Evolutionary conservation across 2,329 filamentous ascomycete species (phyloP).

Genomic region (Cladosporium colombiae): DNA sequence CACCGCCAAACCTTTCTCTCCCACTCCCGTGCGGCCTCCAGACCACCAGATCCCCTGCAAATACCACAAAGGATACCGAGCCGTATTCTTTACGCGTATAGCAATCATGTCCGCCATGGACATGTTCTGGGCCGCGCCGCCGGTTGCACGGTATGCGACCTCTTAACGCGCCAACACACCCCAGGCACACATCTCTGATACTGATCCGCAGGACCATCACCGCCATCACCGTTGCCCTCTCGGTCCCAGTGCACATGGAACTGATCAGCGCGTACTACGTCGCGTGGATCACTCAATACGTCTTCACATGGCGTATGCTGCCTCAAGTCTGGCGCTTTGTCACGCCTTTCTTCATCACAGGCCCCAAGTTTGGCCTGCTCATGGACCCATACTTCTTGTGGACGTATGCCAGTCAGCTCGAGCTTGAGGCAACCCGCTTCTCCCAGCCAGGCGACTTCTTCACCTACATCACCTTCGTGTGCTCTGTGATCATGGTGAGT

Average conservation of each 20-base stretch:
- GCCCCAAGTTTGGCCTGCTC: conserved; percentile 58
- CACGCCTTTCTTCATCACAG: conserved; percentile 61
- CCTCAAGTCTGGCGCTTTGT: conserved; percentile 62
- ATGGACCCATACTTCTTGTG: conserved; percentile 79
- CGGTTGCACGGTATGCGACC: conserved; percentile 62
- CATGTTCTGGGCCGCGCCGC: conserved; percentile 64
- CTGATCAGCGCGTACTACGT: conserved; percentile 54
- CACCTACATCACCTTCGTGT: conserved; percentile 76
- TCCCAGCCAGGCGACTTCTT: conserved; percentile 74
- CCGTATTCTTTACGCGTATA: conserved; percentile 1
- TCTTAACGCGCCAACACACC: conserved; percentile 13
- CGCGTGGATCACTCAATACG: conserved; percentile 52
- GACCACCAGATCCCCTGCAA: conserved; percentile 6
- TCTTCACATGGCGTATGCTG: conserved; percentile 54
- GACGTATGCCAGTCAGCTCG: conserved; percentile 73
- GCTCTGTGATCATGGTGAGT: conserved; percentile 76
- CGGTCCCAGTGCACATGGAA: conserved; percentile 60
- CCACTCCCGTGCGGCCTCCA: conserved; percentile 15
- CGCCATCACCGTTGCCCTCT: conserved; percentile 63
- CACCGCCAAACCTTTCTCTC: not conserved
- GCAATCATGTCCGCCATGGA: conserved; percentile 30
- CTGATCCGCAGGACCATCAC: conserved; percentile 66
- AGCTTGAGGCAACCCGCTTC: conserved; percentile 72
- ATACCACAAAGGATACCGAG: conserved; percentile 9
- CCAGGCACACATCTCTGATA: conserved; percentile 44